These are phyloP conservation scores for Buxus sempervirens DNA, from an alignment of 164 flowering plant species.

Conservation along the genomic window DNA sequence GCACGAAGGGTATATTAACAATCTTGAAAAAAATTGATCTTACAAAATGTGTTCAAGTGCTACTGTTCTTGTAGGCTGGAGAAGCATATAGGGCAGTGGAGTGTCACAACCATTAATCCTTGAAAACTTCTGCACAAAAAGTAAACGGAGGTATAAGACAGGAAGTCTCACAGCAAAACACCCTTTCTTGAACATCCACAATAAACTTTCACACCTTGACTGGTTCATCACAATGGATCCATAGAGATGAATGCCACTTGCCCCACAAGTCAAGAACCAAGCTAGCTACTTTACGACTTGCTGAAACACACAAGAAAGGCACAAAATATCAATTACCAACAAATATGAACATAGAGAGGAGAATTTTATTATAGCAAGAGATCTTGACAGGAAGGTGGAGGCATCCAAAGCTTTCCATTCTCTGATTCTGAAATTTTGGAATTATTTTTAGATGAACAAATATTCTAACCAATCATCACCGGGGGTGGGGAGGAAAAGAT, in stretches of 20 bases:
- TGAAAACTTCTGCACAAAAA: slow-evolving; percentile 30
- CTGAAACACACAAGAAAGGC: slow-evolving; percentile 32
- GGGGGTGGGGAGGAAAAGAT: too few relatives aligned
- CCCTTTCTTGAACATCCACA: neutral
- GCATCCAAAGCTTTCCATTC: too few relatives aligned
- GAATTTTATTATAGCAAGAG: too few relatives aligned
- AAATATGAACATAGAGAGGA: too few relatives aligned
- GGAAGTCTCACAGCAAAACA: neutral
- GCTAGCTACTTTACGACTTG: slow-evolving; percentile 38
- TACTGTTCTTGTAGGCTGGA: slow-evolving; percentile 46
- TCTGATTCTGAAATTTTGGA: too few relatives aligned
- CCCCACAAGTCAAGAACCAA: slow-evolving; percentile 86
- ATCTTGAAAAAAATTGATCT: slow-evolving; percentile 15
- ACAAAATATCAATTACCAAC: neutral
- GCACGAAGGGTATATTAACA: neutral
- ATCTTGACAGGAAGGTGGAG: too few relatives aligned
- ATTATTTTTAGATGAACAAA: too few relatives aligned
- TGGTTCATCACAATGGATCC: slow-evolving; percentile 35
- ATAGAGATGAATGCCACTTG: slow-evolving; percentile 81
- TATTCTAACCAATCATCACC: too few relatives aligned
- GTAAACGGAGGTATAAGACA: neutral
- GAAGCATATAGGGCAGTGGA: slow-evolving; percentile 43
- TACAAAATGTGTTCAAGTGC: slow-evolving; percentile 49
- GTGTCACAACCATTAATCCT: slow-evolving; percentile 16
- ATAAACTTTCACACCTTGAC: slow-evolving; percentile 33